Percentiles rank a stretch among this genome's conserved stretches.
Evolutionary conservation across 2,329 filamentous ascomycete genomes (phyloP).

Genomic region (Penicillium thymicola): DNA sequence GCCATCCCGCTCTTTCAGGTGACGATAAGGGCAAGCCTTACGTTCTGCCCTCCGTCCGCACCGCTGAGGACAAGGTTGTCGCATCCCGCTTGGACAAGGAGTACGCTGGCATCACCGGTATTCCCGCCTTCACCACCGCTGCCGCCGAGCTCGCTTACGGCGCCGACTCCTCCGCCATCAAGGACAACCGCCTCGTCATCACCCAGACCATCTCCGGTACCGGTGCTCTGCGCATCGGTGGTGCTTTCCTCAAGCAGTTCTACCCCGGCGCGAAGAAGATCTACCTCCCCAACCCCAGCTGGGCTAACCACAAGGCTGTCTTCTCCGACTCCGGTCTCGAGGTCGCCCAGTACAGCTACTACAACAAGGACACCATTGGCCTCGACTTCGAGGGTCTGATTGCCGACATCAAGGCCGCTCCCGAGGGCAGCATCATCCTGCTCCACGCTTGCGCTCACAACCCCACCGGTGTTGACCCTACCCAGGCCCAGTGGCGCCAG

Average conservation of each 20-base stretch:
- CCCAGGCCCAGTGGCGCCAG: slow-evolving; percentile 84
- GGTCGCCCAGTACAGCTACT: slow-evolving; percentile 96
- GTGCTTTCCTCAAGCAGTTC: slow-evolving; percentile 87
- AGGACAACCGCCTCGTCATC: slow-evolving; percentile 74
- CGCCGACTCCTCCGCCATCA: slow-evolving; percentile 69
- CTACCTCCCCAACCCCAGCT: slow-evolving; percentile 93
- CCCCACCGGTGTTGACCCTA: slow-evolving; percentile 94
- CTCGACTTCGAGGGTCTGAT: slow-evolving; percentile 95
- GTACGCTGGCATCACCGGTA: slow-evolving; percentile 95
- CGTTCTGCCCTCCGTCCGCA: slow-evolving; percentile 87
- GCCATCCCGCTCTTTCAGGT: slow-evolving; percentile 30
- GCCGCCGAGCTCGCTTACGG: slow-evolving; percentile 91
- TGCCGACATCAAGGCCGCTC: slow-evolving; percentile 83
- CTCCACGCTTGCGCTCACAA: slow-evolving; percentile 98
- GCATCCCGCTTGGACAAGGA: slow-evolving; percentile 84
- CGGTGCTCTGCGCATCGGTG: slow-evolving; percentile 90
- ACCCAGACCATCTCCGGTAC: slow-evolving; percentile 98
- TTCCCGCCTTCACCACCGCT: slow-evolving; percentile 88
- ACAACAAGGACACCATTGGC: slow-evolving; percentile 97
- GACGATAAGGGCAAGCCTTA: slow-evolving; percentile 98
- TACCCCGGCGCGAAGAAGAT: slow-evolving; percentile 90
- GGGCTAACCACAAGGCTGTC: slow-evolving; percentile 97
- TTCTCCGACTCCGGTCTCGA: slow-evolving; percentile 89
- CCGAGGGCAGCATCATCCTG: slow-evolving; percentile 81
- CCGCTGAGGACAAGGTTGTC: slow-evolving; percentile 84